A percentile compares a stretch with the other conserved stretches of the same genome.
phyloP scores from a whole-genome alignment of 2,329 filamentous ascomycete genomes.

The Fusarium sp. region DNA sequence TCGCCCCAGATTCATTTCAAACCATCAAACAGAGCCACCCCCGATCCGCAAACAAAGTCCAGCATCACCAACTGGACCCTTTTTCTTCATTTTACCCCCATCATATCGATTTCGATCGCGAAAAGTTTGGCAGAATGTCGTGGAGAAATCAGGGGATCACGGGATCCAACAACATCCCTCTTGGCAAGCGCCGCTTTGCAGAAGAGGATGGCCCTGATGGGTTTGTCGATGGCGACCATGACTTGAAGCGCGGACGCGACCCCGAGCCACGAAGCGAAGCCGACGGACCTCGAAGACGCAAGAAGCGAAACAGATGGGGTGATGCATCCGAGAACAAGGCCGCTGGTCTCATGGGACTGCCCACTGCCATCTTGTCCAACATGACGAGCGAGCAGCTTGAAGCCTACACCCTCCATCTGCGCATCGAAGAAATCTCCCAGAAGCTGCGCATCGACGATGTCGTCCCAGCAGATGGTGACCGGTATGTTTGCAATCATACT shows the following conservation, averaged over 20 bases:
- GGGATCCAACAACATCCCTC: conserved; percentile 96
- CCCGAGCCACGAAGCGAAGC: conserved; percentile 77
- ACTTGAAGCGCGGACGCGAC: conserved; percentile 90
- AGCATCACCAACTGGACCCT: conserved; percentile 13
- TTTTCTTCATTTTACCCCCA: conserved; percentile 11
- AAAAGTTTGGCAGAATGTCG: conserved; percentile 61
- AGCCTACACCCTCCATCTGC: conserved; percentile 94
- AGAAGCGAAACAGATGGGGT: conserved; percentile 99
- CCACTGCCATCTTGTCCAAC: conserved; percentile 94
- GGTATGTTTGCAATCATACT: conserved; percentile 68
- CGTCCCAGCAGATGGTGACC: conserved; percentile 93
- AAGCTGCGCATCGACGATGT: conserved; percentile 99
- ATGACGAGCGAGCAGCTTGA: conserved; percentile 99
- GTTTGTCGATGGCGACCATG: conserved; percentile 56
- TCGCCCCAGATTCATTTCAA: conserved; percentile 26
- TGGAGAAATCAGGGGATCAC: conserved; percentile 88
- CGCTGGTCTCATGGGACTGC: conserved; percentile 95
- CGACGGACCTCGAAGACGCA: conserved; percentile 88
- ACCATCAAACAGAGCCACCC: conserved; percentile 22
- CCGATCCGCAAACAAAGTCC: conserved; percentile 23
- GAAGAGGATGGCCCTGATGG: conserved; percentile 61
- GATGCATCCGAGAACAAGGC: conserved; percentile 98
- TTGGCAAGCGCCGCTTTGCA: conserved; percentile 87
- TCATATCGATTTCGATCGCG: conserved; percentile 12
- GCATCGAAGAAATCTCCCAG: conserved; percentile 99